Percentiles rank a stretch among this genome's conserved stretches.
These are phyloP conservation scores for Phytopythium helicoides DNA, from an alignment of 352 stramenopile genomes.

Conservation along the genomic window DNA sequence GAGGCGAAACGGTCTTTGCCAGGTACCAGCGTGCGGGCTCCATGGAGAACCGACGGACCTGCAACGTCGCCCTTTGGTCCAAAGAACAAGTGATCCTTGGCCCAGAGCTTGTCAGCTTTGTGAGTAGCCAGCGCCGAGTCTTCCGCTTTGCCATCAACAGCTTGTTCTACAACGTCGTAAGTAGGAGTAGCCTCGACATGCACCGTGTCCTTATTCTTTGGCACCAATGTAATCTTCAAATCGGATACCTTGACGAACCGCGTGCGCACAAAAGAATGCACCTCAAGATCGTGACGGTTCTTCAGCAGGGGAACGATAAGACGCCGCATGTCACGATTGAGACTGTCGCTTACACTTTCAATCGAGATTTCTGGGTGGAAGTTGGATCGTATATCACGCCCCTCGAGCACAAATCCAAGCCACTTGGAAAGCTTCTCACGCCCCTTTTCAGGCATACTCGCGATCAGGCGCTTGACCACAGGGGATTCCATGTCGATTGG, in stretches of 20 bases:
- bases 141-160: constrained; percentile 10
- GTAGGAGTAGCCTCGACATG: constrained; percentile 33
- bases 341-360: constrained; percentile 58
- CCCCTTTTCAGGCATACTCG: constrained; percentile 59
- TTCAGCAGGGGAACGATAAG: constrained; percentile 74
- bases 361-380: constrained; percentile 74
- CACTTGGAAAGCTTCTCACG: constrained; percentile 71
- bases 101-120: constrained; percentile 36
- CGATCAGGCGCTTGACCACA: constrained; percentile 61
- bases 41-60: constrained; percentile 59
- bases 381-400: constrained; percentile 65
- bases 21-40: constrained; percentile 23
- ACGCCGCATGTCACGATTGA: constrained; percentile 61
- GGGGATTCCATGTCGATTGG: constrained; percentile 79
- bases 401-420: constrained; percentile 68
- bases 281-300: constrained; percentile 65
- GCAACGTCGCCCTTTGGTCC: constrained; percentile 59
- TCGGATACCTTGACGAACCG: constrained; percentile 63
- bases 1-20: constrained; percentile 54
- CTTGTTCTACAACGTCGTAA: constrained; percentile 5
- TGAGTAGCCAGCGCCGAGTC: too few species aligned
- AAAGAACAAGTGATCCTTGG: constrained; percentile 63
- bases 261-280: constrained; percentile 58
- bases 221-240: constrained; percentile 63
- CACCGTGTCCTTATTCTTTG: constrained; percentile 60